Evolutionary conservation across 1,284 basidiomycete species (phyloP).

Genomic region (Cryptococcus depauperatus): DNA sequence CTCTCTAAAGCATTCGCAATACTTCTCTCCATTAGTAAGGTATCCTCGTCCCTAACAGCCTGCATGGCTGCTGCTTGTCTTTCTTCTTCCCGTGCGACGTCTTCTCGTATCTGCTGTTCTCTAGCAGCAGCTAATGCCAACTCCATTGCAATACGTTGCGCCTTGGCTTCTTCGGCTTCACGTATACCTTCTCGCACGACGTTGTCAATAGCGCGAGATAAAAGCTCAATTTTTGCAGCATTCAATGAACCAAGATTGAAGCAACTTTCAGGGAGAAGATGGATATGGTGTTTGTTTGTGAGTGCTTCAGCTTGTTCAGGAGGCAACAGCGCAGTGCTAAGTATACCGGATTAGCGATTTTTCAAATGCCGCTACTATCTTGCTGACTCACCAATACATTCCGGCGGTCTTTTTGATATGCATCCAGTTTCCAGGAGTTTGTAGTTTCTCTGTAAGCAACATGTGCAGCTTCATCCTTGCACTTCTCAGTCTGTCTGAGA

Average conservation of each 20-base stretch:
- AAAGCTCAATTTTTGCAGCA: constrained; percentile 36
- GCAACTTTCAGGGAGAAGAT: constrained; percentile 39
- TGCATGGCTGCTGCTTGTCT: constrained; percentile 26
- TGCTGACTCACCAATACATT: constrained; percentile 38
- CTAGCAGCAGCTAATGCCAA: constrained; percentile 34
- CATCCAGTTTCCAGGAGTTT: constrained; percentile 87
- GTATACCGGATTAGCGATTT: no score
- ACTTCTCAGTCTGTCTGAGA: constrained; percentile 83
- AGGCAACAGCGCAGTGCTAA: constrained; percentile 36
- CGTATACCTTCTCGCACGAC: constrained; percentile 37
- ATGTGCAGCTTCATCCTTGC: constrained; percentile 77
- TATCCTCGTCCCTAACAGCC: constrained; percentile 33
- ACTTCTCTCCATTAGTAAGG: constrained; percentile 34
- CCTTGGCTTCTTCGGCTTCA: constrained; percentile 35
- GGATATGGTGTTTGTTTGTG: constrained; percentile 34
- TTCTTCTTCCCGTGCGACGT: constrained; percentile 28
- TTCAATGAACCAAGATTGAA: constrained; percentile 43
- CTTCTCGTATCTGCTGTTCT: constrained; percentile 33
- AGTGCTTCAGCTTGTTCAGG: constrained; percentile 32
- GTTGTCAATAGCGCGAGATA: constrained; percentile 37
- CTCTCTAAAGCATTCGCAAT: constrained; percentile 39
- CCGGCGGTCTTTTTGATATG: constrained; percentile 61
- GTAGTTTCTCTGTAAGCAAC: constrained; percentile 63
- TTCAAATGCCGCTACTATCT: no score
- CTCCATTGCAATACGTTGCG: constrained; percentile 32